phyloP scores from a whole-genome alignment of 345 rosid species.

The Eucalyptus caleyi region DNA sequence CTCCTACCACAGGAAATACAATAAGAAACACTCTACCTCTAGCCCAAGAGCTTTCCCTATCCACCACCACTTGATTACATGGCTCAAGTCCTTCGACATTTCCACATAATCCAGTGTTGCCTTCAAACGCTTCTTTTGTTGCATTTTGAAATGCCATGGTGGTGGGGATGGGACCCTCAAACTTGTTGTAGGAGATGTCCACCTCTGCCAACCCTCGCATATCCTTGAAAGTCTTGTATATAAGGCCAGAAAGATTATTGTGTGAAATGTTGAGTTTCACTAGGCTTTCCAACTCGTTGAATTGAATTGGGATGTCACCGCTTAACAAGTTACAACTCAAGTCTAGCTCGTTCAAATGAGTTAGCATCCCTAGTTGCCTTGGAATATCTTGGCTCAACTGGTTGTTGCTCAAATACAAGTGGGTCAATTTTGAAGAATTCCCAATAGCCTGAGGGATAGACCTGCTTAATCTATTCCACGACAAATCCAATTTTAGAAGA shows the following conservation, averaged over 20 bases:
- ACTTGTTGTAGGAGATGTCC: conserved; percentile 5
- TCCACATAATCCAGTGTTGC: conserved; percentile 12
- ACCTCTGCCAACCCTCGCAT: not conserved
- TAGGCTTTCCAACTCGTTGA: not conserved
- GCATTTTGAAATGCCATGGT: conserved; percentile 9
- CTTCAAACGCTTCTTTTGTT: not conserved
- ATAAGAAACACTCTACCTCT: not conserved
- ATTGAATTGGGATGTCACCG: not conserved
- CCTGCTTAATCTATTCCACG: conserved; percentile 2
- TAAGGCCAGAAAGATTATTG: conserved; percentile 12
- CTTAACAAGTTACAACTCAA: conserved; percentile 10
- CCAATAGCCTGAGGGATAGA: not conserved
- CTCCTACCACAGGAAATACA: not conserved
- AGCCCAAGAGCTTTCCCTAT: not conserved
- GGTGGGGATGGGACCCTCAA: conserved; percentile 22
- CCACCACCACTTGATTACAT: not conserved
- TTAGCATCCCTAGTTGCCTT: too few species aligned
- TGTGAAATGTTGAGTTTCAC: conserved; percentile 5
- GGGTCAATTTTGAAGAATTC: not conserved
- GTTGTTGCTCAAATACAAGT: too few species aligned
- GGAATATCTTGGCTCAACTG: too few species aligned
- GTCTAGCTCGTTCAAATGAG: not conserved
- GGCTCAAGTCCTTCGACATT: not conserved
- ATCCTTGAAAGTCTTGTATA: not conserved
- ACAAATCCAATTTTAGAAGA: conserved; percentile 3